These are phyloP conservation scores for Xylariaceae sp. DNA, from an alignment of 2,329 filamentous ascomycete genomes.

Conservation along the genomic window DNA sequence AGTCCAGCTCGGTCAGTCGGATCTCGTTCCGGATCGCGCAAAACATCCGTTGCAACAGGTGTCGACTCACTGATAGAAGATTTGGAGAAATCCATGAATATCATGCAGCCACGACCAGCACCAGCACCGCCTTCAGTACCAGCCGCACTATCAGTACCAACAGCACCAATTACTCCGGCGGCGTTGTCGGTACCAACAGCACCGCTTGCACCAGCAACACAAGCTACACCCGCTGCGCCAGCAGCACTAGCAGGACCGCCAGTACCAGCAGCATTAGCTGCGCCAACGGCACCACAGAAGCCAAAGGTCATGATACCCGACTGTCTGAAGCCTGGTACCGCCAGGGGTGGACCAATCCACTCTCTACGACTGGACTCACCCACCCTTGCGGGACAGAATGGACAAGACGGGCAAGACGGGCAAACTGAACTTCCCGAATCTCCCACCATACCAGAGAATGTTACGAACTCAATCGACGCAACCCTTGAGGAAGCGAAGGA, in stretches of 20 bases:
- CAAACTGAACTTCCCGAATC: conserved; percentile 18
- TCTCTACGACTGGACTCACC: conserved; percentile 32
- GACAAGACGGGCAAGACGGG: neutral
- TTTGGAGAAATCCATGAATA: conserved; percentile 47
- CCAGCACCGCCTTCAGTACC: conserved; percentile 27
- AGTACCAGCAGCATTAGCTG: conserved; percentile 13
- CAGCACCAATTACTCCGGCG: neutral
- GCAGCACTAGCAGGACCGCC: neutral
- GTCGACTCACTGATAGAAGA: conserved; percentile 50
- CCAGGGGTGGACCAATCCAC: conserved; percentile 18
- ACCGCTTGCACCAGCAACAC: no score
- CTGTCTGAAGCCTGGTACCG: conserved; percentile 2
- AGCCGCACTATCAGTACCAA: conserved; percentile 15
- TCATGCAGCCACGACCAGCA: conserved; percentile 29
- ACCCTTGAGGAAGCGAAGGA: conserved; percentile 17
- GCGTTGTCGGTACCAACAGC: neutral
- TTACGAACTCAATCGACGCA: conserved; percentile 10
- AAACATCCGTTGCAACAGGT: conserved; percentile 40
- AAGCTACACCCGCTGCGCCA: no score
- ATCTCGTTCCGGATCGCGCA: conserved; percentile 32
- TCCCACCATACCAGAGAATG: conserved; percentile 21
- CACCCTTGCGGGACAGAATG: conserved; percentile 14
- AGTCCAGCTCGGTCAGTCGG: conserved; percentile 46
- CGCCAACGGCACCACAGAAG: neutral
- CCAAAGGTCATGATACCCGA: conserved; percentile 11